Base-by-base conservation (phyloP, 2,329 filamentous ascomycete species). In the Tolypocladium ophioglossoides region DNA sequence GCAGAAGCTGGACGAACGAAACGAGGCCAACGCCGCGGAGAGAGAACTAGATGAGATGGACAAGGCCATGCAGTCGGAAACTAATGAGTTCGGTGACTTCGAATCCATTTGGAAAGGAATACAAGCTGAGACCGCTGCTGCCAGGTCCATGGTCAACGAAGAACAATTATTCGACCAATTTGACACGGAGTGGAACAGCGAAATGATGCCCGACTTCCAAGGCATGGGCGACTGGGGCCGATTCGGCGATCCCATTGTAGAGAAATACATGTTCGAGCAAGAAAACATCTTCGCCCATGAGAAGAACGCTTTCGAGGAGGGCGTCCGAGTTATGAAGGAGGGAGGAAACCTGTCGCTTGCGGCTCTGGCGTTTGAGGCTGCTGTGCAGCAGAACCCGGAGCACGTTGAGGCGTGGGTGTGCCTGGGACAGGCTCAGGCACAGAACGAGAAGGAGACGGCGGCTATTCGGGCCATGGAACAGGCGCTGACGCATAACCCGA, bases 401-500 rank as follows among this genome's bases (percentile, higher is more conserved):
- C 92, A 97, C 68, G 84, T 92, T 39, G 88, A 95, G 53, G 94
- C 94, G 3, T 99, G 94, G 94, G 89, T 91, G 11, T 86, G 91
- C 64, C 82, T 99, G 35, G 94, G 94, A 52, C 86, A 87, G 53
- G 89, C 91, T 20, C 94, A 99, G 72, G 94, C 94, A 22, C 94
- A 99, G 70, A 99, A 99, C 70, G 94, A 99, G 71, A 99, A 99
- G 74, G 94, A 99, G 70, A 87, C 90, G 10, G 92, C 94, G 0
- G 94, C 94, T 2, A 96, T 99, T 60, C 86, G 94, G 37, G 94
- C 94, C 3, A 77, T 97, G 56, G 92, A 97, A 70, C 88, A 94
- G 68, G 91, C 92, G 1, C 74, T 96, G 59, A 92, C 91, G 70
- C 77, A 94, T 32, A 91, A 97, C 63, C 86, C 91, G 0, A 85